These are phyloP conservation scores for Arctostaphylos glauca DNA, from an alignment of 148 eudicot species.

Conservation along the genomic window DNA sequence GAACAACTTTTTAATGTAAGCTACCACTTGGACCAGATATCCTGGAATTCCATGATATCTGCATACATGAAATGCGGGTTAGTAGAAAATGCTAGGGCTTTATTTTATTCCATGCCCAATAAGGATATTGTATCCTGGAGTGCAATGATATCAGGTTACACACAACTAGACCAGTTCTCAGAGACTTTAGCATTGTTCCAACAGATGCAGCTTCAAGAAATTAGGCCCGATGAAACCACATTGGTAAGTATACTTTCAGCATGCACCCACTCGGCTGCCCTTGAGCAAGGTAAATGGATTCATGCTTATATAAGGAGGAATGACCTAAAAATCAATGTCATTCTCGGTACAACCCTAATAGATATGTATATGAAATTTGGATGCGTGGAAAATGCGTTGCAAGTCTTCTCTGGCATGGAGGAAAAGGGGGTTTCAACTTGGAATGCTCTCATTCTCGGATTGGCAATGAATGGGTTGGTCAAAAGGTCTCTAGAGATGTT, in stretches of 20 bases:
- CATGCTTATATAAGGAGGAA: conserved; percentile 54
- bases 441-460: conserved; percentile 68
- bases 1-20: conserved; percentile 46
- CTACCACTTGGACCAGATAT: conserved; percentile 45
- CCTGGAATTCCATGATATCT: conserved; percentile 67
- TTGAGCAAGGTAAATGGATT: conserved; percentile 58
- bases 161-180: conserved; percentile 37
- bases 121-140: conserved; percentile 80
- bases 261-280: conserved; percentile 54
- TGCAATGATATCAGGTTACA: conserved; percentile 69
- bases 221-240: conserved; percentile 61
- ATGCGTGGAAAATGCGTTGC: conserved; percentile 51
- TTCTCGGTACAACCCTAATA: conserved; percentile 72
- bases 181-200: conserved; percentile 57
- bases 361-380: conserved; percentile 86
- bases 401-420: conserved; percentile 55
- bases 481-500: conserved; percentile 53
- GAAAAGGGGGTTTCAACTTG: conserved; percentile 62
- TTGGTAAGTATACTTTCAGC: conserved; percentile 67
- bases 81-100: conserved; percentile 39
- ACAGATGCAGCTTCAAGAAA: conserved; percentile 47
- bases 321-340: conserved; percentile 33
- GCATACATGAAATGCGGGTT: conserved; percentile 56
- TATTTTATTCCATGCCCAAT: conserved; percentile 61
- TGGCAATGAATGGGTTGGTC: conserved; percentile 53